These are phyloP conservation scores for Closterium sp. DNA, from an alignment of 139 green algal genomes.

Conservation along the genomic window DNA sequence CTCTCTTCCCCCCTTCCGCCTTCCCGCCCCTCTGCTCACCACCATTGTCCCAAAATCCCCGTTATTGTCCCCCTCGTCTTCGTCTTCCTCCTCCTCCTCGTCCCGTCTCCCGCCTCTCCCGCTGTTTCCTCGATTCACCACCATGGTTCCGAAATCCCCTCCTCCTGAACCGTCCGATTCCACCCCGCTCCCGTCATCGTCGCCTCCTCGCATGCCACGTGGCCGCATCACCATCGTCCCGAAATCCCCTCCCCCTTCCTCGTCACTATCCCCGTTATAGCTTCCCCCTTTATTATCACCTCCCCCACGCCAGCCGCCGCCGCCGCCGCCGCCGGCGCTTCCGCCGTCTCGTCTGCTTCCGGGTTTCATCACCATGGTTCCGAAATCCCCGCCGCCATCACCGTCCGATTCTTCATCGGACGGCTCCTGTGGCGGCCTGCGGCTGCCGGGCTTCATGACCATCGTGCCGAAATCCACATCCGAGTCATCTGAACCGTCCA, in stretches of 20 bases:
- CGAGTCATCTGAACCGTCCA: not conserved
- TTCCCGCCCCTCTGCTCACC: not conserved
- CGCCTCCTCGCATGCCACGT: not conserved
- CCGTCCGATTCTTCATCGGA: not conserved
- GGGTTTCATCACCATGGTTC: not conserved
- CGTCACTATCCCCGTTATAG: not conserved
- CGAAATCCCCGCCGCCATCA: not conserved
- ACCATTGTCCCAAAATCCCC: not conserved
- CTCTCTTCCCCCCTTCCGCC: not conserved
- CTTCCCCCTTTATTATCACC: not conserved
- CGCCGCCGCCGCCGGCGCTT: no score
- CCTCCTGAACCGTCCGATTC: not conserved
- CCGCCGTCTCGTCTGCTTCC: not conserved
- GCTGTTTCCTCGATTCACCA: not conserved
- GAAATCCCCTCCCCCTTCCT: not conserved
- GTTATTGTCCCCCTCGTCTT: not conserved
- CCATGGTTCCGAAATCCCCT: not conserved
- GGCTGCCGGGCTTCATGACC: not conserved
- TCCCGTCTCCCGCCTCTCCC: not conserved
- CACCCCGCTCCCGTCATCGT: not conserved
- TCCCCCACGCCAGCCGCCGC: not conserved
- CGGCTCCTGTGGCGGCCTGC: not conserved
- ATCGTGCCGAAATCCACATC: not conserved
- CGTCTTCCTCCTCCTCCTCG: not conserved
- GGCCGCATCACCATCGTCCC: not conserved